Base-by-base conservation (phyloP, 192 early-diverging fungal species). In the Kickxella alabastrina region DNA sequence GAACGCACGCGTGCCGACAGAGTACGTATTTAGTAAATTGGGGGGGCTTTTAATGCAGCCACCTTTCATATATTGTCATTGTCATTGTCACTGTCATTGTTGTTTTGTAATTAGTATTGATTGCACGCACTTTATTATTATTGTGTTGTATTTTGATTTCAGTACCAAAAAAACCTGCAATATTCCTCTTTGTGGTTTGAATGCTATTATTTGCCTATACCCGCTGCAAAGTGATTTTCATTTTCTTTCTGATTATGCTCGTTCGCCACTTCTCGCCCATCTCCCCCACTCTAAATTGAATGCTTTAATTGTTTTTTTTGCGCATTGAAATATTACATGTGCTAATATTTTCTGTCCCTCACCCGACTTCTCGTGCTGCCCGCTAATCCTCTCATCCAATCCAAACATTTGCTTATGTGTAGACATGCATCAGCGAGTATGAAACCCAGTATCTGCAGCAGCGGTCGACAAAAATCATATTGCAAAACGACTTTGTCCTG, bases 361-460 rank as follows among this genome's bases (percentile, higher is more conserved):
- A n/a, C n/a, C n/a, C n/a, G n/a, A n/a, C n/a, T n/a, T n/a, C n/a
- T n/a, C n/a, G n/a, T n/a, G n/a, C n/a, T n/a, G n/a, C n/a, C n/a
- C n/a, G n/a, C n/a, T n/a, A n/a, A n/a, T n/a, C n/a, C n/a, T n/a
- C n/a, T n/a, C n/a, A n/a, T n/a, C n/a, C n/a, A n/a, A n/a, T n/a
- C n/a, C n/a, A n/a, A n/a, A n/a, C n/a, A n/a, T n/a, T n/a, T n/a
- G 18, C 21, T 17, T 26, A 17, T 24, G 19, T 49, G 35, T 74
- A 74, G 71, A 47, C 59, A 25, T 52, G 52, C 29, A 60, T 66
- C 39, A 67, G 63, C 59, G 71, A 74, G 52, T 56, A 63, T 31
- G 71, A 74, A 34, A 74, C 71, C 0, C 63, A 67, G 25, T 74
- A 74, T 46, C 49, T 74, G 23, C 71, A 74, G 52, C 57, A 74